Base-by-base conservation (phyloP, 2,329 filamentous ascomycete genomes). In the Neophaeococcomyces aloes region DNA sequence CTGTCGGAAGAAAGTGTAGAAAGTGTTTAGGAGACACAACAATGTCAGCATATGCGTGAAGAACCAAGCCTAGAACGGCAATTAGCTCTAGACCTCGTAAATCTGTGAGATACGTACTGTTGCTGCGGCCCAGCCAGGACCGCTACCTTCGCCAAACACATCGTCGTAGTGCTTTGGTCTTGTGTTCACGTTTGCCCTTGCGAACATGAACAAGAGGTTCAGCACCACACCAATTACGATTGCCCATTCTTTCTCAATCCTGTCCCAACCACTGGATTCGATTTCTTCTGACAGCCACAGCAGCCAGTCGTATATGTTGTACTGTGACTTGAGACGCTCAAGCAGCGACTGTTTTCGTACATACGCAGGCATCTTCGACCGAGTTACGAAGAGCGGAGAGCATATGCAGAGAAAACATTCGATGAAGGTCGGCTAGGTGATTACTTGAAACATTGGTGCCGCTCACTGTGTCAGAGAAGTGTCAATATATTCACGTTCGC, bases 231-330 rank as follows among this genome's bases (percentile, higher is more conserved):
- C 89, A 14, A 94, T 68, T 40, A 85, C 79, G 4, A 79, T 76
- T 19, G 86, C 83, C 61, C 86, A 82, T 29, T 79, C 67, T 53
- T 84, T 81, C 49, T 79, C 69, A 48, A 76, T 68, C 15, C 89
- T 86, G 54, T 95, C 85, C 79, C 87, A 93, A 56, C 94, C 85
- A 58, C 83, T 81, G 21, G 86, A 86, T 60, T 95, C 88, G 48
- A 98, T 75, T 65, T 94, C 86, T 61, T 96, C 89, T 0, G 86
- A 93, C 2, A 94, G 65, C 83, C 86, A 94, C 14, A 98, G 77
- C 42, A 91, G 67, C 58, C 89, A 84, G 65, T 98, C 91, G 67
- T 84, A 81, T 2, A 86, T 86, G 59, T 96, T 89, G 47, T 95
- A 69, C 62, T 79, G 79, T 45, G 83, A 74, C 60, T 79, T 78